Conservation (phyloP, 2,329 filamentous ascomycete genomes). For the Cladophialophora immunda region DNA sequence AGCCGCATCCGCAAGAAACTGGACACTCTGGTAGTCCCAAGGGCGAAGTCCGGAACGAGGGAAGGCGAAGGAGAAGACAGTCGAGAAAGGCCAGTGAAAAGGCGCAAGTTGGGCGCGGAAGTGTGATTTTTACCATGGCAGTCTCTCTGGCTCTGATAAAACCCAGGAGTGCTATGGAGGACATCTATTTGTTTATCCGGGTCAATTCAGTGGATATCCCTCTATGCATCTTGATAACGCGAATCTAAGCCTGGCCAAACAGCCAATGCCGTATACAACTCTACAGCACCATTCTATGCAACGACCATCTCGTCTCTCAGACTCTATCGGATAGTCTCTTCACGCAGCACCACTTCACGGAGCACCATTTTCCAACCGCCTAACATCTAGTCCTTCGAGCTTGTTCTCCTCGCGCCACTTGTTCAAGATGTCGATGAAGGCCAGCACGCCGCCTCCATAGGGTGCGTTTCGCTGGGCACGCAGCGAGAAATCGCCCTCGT, state of each 20-base stretch:
- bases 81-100: constrained; percentile 42
- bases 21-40: too few relatives aligned
- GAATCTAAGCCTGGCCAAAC: too few relatives aligned
- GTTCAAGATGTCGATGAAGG: constrained; percentile 30
- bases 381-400: constrained; percentile 30
- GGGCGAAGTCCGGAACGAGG: constrained; percentile 40
- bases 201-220: too few relatives aligned
- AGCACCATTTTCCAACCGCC: neutral
- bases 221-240: too few relatives aligned
- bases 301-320: neutral
- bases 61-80: constrained; percentile 50
- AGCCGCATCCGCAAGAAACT: constrained; percentile 60
- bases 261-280: neutral
- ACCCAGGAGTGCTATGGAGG: too few relatives aligned
- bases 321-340: neutral
- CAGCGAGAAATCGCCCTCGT: constrained; percentile 25
- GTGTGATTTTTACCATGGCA: too few relatives aligned
- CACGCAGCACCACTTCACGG: neutral
- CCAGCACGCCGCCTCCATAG: constrained; percentile 29
- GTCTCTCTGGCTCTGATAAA: too few relatives aligned
- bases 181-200: too few relatives aligned
- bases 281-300: neutral
- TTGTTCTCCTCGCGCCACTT: constrained; percentile 32
- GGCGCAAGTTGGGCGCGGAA: constrained; percentile 44
- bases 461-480: constrained; percentile 18